Evolutionary conservation across 179 eudicot genomes (phyloP), one percentile per base, ranked within the genome.

Genomic region (Silene noctiflora): DNA sequence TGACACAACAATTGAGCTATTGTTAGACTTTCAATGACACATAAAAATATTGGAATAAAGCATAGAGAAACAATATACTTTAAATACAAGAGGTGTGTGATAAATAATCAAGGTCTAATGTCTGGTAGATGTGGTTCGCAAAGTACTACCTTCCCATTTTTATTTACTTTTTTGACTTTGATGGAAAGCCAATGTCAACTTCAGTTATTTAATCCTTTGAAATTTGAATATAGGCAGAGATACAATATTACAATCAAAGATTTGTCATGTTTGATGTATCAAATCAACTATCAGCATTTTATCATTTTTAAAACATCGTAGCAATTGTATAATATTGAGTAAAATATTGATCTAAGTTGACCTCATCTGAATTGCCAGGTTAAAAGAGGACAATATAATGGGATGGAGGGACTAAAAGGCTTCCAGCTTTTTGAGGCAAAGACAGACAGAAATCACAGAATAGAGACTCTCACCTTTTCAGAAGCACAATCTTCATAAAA

Each of bases 391-490:
- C 46, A 39, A 35, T 35, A 35, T 35, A 35, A 35, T 35, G 42
- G 9, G 42, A 35, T 51, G 56, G 17, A 46, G 56, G 56, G 56
- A 51, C 4, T 51, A 29, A 65, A 6, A 27, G 39, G 46, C 16
- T 65, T 65, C 11, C 69, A n/a, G 24, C 17, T 29, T 12, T 63
- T 19, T 69, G 8, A 9, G 72, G 55, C 9, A 1, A 71, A 71
- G 56, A 16, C 19, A 72, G 39, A 29, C 21, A 72, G 48, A 58
- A n/a, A 24, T 16, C 33, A 29, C 2, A 56, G 42, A n/a, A 8
- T 11, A 67, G 48, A 24, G 70, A 21, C 48, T 68, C 88, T 87
- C 72, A 90, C 89, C 69, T 39, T 80, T 81, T 80, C 85, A 53
- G 80, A 70, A 6, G 84, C 79, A 75, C 35, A 65, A 66, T 80